Base-by-base conservation (phyloP, 495 filamentous ascomycete species). In the Neurospora intermedia region DNA sequence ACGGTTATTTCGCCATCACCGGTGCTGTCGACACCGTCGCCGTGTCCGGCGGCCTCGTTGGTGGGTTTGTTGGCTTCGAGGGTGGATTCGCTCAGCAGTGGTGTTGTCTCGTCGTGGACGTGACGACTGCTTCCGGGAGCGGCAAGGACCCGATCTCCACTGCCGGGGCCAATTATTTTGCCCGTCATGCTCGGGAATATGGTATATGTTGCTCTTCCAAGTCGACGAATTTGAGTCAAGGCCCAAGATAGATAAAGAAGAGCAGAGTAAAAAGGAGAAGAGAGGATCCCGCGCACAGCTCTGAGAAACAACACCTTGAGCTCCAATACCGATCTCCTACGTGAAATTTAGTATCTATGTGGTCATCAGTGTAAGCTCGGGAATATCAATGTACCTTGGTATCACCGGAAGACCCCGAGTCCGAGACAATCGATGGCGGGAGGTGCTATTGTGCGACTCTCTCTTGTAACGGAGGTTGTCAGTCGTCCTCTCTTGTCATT, bases 1-100 rank as follows among this genome's bases (percentile, higher is more conserved):
- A 87, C 70, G 42, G 80, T 79, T 42, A 80, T 66, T 70, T 84
- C 81, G 27, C 75, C 80, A 1, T 75, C 78, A 9, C 71, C 78
- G 23, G 54, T 66, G 27, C 27, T 35, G 0, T 1, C 23, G 15
- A 35, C 15, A 6, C 9, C 27, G 54, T 66, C 27, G 7, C 27
- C 27, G 15, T 35, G 27, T 31, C 9, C 23, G 1, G 13, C 31
- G 54, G 54, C 54, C 31, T 66, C 27, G 27, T 31, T 31, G 27
- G 27, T 31, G 27, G 27, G 27, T 31, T 31, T 31, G 27, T 31
- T 31, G 27, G 27, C 27, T 31, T 31, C 54, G 27, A 66, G 54
- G 54, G 54, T 9, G 27, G 54, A 18, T 7, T 18, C 54, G 54
- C 54, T 31, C 7, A 66, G 54, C 0, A 66, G 54, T 18, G 54